Evolutionary conservation across 108 stramenopile genomes (phyloP).

Genomic region (Conticribra guillardii): DNA sequence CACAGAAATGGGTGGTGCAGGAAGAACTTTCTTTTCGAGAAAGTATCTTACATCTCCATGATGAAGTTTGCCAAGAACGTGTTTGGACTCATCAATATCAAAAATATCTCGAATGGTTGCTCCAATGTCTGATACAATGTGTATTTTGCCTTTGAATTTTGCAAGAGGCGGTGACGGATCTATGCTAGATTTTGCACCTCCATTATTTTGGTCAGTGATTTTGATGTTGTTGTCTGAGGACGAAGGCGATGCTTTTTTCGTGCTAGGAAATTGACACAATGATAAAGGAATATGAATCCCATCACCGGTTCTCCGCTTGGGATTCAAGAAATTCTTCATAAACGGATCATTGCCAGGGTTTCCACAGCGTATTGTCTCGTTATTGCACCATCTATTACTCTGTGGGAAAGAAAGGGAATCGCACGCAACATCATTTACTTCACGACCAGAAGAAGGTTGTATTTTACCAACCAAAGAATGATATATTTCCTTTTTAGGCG

Average conservation of each 20-base stretch:
- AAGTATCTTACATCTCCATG: conserved; percentile 36
- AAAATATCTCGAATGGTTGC: conserved; percentile 45
- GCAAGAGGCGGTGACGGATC: background rate
- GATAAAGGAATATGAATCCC: conserved; percentile 26
- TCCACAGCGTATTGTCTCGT: too few relatives aligned
- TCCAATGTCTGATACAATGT: conserved; percentile 27
- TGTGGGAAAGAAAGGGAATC: too few relatives aligned
- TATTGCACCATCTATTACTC: too few relatives aligned
- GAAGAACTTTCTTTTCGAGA: conserved; percentile 31
- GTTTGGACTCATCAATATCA: conserved; percentile 41
- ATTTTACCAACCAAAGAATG: too few relatives aligned
- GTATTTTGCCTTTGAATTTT: conserved; percentile 28
- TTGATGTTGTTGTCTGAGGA: too few relatives aligned
- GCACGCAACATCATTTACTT: too few relatives aligned
- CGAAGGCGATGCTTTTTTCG: too few relatives aligned
- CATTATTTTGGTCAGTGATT: too few relatives aligned
- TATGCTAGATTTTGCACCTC: background rate
- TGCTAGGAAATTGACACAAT: conserved; percentile 28
- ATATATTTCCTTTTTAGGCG: too few relatives aligned
- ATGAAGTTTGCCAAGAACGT: conserved; percentile 26
- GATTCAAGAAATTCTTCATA: background rate
- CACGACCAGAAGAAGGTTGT: too few relatives aligned
- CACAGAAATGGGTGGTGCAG: conserved; percentile 18
- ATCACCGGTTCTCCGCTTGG: conserved; percentile 10
- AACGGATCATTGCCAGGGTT: background rate